phyloP scores from a whole-genome alignment of 2,329 filamentous ascomycete genomes.

The Juglanconis juglandina region DNA sequence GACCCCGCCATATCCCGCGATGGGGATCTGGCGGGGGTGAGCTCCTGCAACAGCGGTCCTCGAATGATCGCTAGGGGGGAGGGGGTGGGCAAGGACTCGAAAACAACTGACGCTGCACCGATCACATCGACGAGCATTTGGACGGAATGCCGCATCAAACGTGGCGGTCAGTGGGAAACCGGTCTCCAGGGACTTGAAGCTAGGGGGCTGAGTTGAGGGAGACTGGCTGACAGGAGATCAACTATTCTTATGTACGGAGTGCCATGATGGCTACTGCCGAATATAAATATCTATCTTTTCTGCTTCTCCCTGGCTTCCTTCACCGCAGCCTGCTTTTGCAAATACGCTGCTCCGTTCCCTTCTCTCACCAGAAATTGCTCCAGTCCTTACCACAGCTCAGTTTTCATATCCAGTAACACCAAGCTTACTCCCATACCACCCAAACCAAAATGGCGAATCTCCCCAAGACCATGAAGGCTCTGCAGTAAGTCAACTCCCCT shows the following conservation, averaged over 20 bases:
- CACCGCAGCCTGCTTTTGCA: neutral
- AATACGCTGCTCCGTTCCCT: neutral
- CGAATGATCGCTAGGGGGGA: constrained; percentile 3
- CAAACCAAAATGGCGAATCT: constrained; percentile 31
- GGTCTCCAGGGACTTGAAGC: no score
- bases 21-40: neutral
- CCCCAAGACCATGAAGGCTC: constrained; percentile 33
- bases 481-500: constrained; percentile 18
- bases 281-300: neutral
- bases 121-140: no score
- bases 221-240: no score
- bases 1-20: constrained; percentile 13
- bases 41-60: constrained; percentile 2
- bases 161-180: no score
- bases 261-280: no score
- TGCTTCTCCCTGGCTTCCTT: neutral
- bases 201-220: no score
- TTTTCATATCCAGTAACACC: neutral
- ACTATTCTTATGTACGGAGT: no score
- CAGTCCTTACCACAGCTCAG: neutral
- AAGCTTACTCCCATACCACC: neutral
- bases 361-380: neutral
- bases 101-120: no score
- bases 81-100: no score
- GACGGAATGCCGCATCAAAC: no score